Percentiles rank a stretch among this genome's conserved stretches.
These are phyloP conservation scores for Gossypium arboreum DNA, from an alignment of 345 rosid species.

Conservation along the genomic window DNA sequence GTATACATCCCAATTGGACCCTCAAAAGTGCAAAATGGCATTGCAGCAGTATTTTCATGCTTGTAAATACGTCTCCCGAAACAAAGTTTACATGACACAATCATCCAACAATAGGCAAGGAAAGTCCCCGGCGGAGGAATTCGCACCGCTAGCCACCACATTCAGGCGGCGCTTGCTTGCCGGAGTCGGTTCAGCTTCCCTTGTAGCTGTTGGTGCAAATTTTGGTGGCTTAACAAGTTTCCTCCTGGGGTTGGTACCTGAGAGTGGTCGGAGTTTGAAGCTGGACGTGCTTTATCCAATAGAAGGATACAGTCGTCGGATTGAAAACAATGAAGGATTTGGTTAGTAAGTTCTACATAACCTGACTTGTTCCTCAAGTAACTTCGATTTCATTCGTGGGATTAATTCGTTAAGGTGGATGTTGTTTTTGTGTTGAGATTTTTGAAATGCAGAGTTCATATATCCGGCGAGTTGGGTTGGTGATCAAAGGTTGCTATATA, in stretches of 20 bases:
- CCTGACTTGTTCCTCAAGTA: not conserved
- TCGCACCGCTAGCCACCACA: slow-evolving; percentile 54
- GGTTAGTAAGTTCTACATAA: slow-evolving; percentile 51
- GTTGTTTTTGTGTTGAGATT: not conserved
- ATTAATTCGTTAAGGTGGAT: not conserved
- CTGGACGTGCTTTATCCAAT: slow-evolving; percentile 82
- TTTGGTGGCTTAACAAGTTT: slow-evolving; percentile 74
- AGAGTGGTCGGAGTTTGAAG: slow-evolving; percentile 54
- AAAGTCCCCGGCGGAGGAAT: slow-evolving; percentile 55
- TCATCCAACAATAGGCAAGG: slow-evolving; percentile 3
- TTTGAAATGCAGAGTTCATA: slow-evolving; percentile 53
- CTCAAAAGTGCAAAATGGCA: not conserved
- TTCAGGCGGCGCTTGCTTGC: slow-evolving; percentile 61
- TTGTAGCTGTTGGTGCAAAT: slow-evolving; percentile 79
- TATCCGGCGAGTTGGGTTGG: slow-evolving; percentile 81
- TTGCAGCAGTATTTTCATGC: slow-evolving; percentile 5
- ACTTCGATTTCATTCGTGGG: not conserved
- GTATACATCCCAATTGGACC: not conserved
- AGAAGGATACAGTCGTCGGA: slow-evolving; percentile 66
- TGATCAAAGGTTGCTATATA: slow-evolving; percentile 67
- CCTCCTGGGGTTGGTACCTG: slow-evolving; percentile 72
- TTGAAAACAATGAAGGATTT: slow-evolving; percentile 70
- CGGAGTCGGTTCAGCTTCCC: slow-evolving; percentile 66
- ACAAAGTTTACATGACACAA: slow-evolving; percentile 2
- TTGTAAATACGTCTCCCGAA: slow-evolving; percentile 1